Evolutionary conservation across 371 early-diverging fungal species (phyloP).

Genomic region (Cokeromyces recurvatus): DNA sequence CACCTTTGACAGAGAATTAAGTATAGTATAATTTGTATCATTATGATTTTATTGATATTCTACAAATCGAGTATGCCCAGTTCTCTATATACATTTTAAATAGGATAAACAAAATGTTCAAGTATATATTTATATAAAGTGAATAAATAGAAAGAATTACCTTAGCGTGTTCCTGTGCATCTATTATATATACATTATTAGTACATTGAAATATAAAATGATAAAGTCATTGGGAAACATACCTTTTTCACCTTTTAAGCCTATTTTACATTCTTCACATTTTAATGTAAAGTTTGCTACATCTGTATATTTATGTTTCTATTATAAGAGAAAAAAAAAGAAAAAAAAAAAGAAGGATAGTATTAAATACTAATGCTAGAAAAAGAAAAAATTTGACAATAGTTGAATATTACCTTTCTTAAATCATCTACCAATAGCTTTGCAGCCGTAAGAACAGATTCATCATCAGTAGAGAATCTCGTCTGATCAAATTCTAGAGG

Average conservation of each 20-base stretch:
- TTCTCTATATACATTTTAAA: slow-evolving; percentile 4
- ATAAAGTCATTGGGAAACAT: slow-evolving; percentile 11
- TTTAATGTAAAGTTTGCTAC: slow-evolving; percentile 53
- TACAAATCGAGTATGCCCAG: slow-evolving; percentile 26
- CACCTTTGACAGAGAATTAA: too few relatives aligned
- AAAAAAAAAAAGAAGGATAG: too few relatives aligned
- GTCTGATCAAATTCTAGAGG: slow-evolving; percentile 56
- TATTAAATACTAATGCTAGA: not conserved
- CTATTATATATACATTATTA: slow-evolving; percentile 1
- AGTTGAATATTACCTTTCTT: slow-evolving; percentile 32
- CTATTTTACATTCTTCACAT: slow-evolving; percentile 46
- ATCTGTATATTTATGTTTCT: slow-evolving; percentile 57
- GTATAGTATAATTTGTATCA: too few relatives aligned
- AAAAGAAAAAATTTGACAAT: not conserved
- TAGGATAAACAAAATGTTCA: not conserved
- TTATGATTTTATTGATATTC: too few relatives aligned
- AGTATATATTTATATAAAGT: not conserved
- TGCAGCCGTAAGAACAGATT: slow-evolving; percentile 35
- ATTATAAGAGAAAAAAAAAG: too few relatives aligned
- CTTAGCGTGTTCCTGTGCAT: slow-evolving; percentile 28
- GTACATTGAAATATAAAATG: not conserved
- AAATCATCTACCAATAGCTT: slow-evolving; percentile 34
- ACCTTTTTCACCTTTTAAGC: slow-evolving; percentile 59
- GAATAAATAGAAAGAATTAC: slow-evolving; percentile 10
- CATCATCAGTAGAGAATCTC: slow-evolving; percentile 32